Evolutionary conservation across 345 rosid species (phyloP), one percentile per base, ranked within the genome.

Genomic region (Hibiscus tridactylites): DNA sequence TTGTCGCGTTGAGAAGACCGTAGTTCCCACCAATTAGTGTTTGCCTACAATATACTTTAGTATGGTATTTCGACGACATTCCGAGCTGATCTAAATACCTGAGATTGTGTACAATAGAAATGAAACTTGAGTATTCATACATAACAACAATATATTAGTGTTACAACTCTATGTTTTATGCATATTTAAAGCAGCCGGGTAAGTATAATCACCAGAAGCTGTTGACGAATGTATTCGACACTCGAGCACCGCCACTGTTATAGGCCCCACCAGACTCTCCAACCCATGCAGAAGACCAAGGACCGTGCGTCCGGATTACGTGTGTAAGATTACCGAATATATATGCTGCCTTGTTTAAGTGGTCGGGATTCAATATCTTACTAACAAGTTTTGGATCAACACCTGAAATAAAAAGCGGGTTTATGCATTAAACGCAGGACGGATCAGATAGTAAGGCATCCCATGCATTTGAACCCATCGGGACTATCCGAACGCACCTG

Each of bases 81-180:
- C 99, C 99, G 4, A 95, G 99, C 83, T 95, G 99, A 82, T 95
- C 99, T 71, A 95, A 81, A 79, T 95, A 95, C 99, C 99, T 95
- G 52, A 60, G 9, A 54, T 28, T 71, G 69, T 58, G 59, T 21
- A 29, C 16, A 62, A 59, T 46, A 1, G 52, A 63, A 21, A 70
- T 9, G 35, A 72, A 35, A 67, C 69, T 24, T 42, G 33, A 42
- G 65, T 35, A 57, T 75, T 59, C 21, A 35, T 70, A 6, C 29
- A 46, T 39, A 28, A 52, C 19, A 56, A 65, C 12, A 15, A 61
- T 70, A 35, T 59, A 29, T 60, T 11, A 21, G 29, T 19, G 37
- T 11, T 24, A 73, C 5, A 57, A 68, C 71, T 13, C 46, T 21
- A 6, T 61, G 37, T 37, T 19, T 76, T 66, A 58, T 7, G 11